phyloP scores from a whole-genome alignment of 805 yeast species.

The Kodamaea lidongshanica region DNA sequence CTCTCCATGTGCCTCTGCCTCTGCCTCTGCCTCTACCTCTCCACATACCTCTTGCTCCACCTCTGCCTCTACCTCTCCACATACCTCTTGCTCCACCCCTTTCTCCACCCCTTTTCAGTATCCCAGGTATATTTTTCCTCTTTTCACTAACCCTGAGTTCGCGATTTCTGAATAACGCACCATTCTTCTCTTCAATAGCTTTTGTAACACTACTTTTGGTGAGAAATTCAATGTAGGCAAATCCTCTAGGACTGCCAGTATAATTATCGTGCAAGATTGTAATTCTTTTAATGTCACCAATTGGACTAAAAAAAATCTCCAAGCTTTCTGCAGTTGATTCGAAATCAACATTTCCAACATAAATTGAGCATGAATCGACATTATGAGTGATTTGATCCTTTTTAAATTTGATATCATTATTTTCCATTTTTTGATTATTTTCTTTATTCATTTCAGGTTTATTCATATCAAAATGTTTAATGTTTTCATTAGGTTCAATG shows the following conservation, averaged over 20 bases:
- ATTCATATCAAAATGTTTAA: too few species aligned
- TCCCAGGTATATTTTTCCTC: conserved; percentile 51
- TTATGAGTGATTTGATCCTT: too few species aligned
- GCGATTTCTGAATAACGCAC: conserved; percentile 40
- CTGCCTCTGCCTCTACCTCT: conserved; percentile 30
- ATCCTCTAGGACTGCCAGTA: conserved; percentile 49
- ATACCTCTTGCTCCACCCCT: conserved; percentile 21
- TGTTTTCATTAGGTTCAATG: too few species aligned
- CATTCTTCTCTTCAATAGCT: conserved; percentile 42
- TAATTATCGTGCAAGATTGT: conserved; percentile 44
- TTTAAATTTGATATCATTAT: too few species aligned
- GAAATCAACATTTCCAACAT: conserved; percentile 47
- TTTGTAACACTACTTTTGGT: conserved; percentile 32
- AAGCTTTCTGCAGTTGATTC: conserved; percentile 46
- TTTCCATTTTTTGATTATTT: too few species aligned
- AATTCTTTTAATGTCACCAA: conserved; percentile 45
- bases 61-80: conserved; percentile 24
- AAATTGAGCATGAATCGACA: conserved; percentile 50
- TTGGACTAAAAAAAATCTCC: conserved; percentile 39
- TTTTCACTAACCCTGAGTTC: conserved; percentile 43
- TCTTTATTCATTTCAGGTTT: too few species aligned
- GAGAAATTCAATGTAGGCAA: conserved; percentile 59
- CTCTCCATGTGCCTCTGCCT: conserved; percentile 16
- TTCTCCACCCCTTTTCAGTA: conserved; percentile 17
- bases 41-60: conserved; percentile 18